phyloP scores from a whole-genome alignment of 192 early-diverging fungal species.

The Coemansia sp. region DNA sequence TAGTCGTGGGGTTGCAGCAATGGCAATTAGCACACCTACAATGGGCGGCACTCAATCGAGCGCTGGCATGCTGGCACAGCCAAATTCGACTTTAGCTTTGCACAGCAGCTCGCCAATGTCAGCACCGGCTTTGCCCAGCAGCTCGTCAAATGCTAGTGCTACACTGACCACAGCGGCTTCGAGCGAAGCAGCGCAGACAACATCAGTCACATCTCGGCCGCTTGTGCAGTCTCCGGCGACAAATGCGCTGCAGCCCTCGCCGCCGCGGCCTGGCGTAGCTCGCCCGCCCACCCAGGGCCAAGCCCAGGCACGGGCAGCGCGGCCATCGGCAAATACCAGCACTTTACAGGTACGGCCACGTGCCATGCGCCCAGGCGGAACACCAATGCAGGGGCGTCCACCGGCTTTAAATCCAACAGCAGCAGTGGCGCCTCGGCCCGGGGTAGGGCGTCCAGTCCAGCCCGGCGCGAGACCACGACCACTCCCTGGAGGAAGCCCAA shows the following conservation, averaged over 20 bases:
- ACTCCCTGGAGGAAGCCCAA: background rate
- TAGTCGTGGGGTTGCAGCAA: too few species aligned
- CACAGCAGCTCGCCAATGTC: background rate
- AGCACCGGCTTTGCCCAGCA: background rate
- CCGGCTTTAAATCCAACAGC: background rate
- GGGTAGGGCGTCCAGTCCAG: background rate
- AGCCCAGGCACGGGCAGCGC: background rate
- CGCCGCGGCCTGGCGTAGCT: slow-evolving; percentile 6
- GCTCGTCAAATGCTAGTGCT: background rate
- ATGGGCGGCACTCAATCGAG: background rate
- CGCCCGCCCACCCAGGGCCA: slow-evolving; percentile 1
- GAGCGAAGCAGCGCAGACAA: background rate
- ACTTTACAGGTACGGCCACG: slow-evolving; percentile 13
- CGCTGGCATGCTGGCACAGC: background rate
- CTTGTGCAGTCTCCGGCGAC: background rate
- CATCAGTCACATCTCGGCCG: slow-evolving; percentile 2
- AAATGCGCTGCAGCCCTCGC: background rate
- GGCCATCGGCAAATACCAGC: background rate
- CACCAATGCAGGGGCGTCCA: slow-evolving; percentile 1
- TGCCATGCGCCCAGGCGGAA: slow-evolving; percentile 9
- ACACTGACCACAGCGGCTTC: background rate
- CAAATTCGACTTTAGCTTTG: background rate
- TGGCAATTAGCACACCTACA: too few species aligned
- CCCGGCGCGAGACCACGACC: slow-evolving; percentile 32
- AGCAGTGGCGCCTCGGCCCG: background rate